Evolutionary conservation across 1,284 basidiomycete species (phyloP).

Genomic region (Leucocoprinus gongylophorus): DNA sequence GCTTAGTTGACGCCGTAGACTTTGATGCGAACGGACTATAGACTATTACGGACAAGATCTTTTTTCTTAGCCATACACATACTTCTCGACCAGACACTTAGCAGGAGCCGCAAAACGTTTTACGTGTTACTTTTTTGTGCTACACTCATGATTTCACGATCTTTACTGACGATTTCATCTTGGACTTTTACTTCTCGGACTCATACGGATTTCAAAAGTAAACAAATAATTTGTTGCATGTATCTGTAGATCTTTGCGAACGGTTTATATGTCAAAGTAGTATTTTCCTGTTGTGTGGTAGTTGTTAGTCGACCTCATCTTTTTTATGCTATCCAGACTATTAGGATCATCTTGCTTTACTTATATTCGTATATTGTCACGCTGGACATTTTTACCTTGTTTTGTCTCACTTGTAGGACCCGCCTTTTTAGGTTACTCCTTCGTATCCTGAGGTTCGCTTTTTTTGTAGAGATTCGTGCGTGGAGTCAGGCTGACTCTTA

Average conservation of each 20-base stretch:
- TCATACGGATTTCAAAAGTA: conserved; percentile 8
- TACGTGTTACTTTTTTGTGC: background rate
- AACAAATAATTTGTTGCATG: conserved; percentile 12
- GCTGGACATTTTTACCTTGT: background rate
- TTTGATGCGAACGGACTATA: background rate
- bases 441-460: background rate
- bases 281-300: conserved; percentile 5
- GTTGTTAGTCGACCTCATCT: background rate
- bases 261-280: conserved; percentile 9
- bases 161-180: conserved; percentile 2
- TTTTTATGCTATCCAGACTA: conserved; percentile 2
- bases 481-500: background rate
- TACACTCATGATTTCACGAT: conserved; percentile 10
- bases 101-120: background rate
- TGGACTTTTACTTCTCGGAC: conserved; percentile 2
- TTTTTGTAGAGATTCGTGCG: background rate
- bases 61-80: conserved; percentile 5
- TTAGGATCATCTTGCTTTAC: conserved; percentile 5
- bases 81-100: background rate
- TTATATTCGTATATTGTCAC: conserved; percentile 6
- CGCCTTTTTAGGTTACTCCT: background rate
- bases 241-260: conserved; percentile 12
- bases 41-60: background rate
- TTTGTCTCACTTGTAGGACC: too few species aligned
- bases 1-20: background rate